Evolutionary conservation across 768 basidiomycete species (phyloP), one percentile per base, ranked within the genome.

Genomic region (Melanogaster broomeanus): DNA sequence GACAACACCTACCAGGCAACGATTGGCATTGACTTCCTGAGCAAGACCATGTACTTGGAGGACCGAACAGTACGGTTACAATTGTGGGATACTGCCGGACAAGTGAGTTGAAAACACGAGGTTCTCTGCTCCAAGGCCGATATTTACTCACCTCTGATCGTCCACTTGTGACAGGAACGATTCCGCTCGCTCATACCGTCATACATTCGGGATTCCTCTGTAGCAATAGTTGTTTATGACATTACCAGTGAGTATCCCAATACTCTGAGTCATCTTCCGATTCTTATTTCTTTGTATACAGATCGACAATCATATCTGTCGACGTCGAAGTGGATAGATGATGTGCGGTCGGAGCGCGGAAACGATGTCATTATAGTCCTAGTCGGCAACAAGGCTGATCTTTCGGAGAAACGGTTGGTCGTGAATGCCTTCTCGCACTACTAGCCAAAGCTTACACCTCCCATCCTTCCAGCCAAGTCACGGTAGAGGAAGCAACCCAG

Each of bases 1-100:
- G 97, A 99, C 78, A 98, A 98, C 72, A 98, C 96, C 39, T 99
- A 99, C 71, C 92, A 93, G 68, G 93, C 93, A 18, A 96, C 93
- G 10, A 96, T 96, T 66, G 93, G 96, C 51, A 99, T 99, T 72
- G 97, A 99, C 75, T 99, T 99, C 70, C 77, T 99, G 73, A 96
- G 93, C 76, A 99, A 99, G 79, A 98, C 97, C 0, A 96, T 99
- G 93, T 99, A 99, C 72, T 80, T 98, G 51, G 97, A 99, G 67
- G 97, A 99, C 75, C 80, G 97, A 62, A 99, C 97, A 1, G 96
- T 99, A 42, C 83, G 97, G 66, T 74, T 99, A 72, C 97, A 99
- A 67, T 75, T 99, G 15, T 99, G 97, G 97, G 97, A 99, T 70
- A 99, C 97, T 49, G 96, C 96, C 56, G 93, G 92, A 48, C 94